Base-by-base conservation (phyloP, 2,329 filamentous ascomycete genomes). In the Tolypocladium paradoxum region DNA sequence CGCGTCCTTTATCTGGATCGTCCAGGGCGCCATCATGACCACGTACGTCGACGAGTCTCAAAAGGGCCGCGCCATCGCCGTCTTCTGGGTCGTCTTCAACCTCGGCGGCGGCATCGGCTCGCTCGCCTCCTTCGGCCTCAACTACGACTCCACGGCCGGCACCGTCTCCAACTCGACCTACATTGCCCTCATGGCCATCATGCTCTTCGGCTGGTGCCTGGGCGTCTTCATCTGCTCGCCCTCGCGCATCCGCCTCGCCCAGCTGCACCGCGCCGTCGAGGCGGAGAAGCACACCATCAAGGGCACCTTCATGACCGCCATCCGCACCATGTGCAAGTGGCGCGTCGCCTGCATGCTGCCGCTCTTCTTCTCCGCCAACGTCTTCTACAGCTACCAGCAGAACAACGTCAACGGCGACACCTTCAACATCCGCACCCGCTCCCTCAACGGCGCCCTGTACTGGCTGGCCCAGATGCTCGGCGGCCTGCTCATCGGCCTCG, bases 401-500 rank as follows among this genome's bases (percentile, higher is more conserved):
- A 78, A 79, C 62, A 66, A 71, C 55, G 75, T 79, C 64, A 81
- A 81, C 63, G 75, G 74, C 24, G 67, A 71, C 57, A 74, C 73
- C 36, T 81, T 81, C 67, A 75, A 77, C 60, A 74, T 77, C 52
- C 74, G 77, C 53, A 74, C 75, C 3, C 76, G 77, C 12, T 75
- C 76, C 3, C 73, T 79, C 51, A 79, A 80, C 62, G 72, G 75
- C 50, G 66, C 74, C 0, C 63, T 79, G 27, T 79, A 80, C 66
- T 79, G 76, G 77, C 69, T 78, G 6, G 72, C 76, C 3, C 76
- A 80, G 64, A 79, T 80, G 68, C 56, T 77, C n/a, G 76, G 76
- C 14, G 76, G 73, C 4, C 64, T 77, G 5, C 55, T 76, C 46
- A 75, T 76, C 47, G 74, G 74, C 43, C 59, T 69, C 11, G 52